Conservation (phyloP, 1,284 basidiomycete species). For the Schizophyllum commune region DNA sequence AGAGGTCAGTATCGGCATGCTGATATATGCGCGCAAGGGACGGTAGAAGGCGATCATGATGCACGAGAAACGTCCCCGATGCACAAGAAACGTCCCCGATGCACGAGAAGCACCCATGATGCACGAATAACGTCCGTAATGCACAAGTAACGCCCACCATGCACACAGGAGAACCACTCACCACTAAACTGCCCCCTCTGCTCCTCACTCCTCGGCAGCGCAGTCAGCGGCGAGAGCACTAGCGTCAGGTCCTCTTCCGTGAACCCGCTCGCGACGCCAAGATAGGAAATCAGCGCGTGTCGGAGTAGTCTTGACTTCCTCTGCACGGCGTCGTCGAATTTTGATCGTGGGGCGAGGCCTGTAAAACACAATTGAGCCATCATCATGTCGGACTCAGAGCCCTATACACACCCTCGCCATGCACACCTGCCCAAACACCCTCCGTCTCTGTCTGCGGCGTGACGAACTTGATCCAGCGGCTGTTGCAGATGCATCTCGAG, state of each 20-base stretch:
- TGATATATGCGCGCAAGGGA: too few species aligned
- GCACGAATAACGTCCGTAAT: background rate
- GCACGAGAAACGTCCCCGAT: background rate
- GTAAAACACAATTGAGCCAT: slow-evolving; percentile 28
- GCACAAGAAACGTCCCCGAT: background rate
- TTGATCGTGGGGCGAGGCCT: slow-evolving; percentile 34
- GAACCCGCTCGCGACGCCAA: slow-evolving; percentile 63
- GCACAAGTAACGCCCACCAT: slow-evolving; percentile 3
- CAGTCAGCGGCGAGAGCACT: slow-evolving; percentile 55
- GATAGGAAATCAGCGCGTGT: slow-evolving; percentile 55
- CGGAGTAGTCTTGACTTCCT: slow-evolving; percentile 47
- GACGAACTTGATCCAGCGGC: slow-evolving; percentile 52
- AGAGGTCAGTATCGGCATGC: too few species aligned
- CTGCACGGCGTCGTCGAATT: slow-evolving; percentile 49
- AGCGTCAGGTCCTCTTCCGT: slow-evolving; percentile 65
- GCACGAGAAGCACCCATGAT: background rate
- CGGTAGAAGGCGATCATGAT: slow-evolving; percentile 27
- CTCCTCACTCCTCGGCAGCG: slow-evolving; percentile 38
- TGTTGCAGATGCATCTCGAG: slow-evolving; percentile 63
- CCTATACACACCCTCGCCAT: slow-evolving; percentile 45
- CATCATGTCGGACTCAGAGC: background rate
- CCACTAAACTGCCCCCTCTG: slow-evolving; percentile 24
- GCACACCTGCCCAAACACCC: slow-evolving; percentile 42
- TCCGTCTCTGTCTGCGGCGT: slow-evolving; percentile 70
- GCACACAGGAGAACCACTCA: slow-evolving; percentile 9